Base-by-base conservation (phyloP, 2,329 filamentous ascomycete species). In the Trichoderma citrinoviride region DNA sequence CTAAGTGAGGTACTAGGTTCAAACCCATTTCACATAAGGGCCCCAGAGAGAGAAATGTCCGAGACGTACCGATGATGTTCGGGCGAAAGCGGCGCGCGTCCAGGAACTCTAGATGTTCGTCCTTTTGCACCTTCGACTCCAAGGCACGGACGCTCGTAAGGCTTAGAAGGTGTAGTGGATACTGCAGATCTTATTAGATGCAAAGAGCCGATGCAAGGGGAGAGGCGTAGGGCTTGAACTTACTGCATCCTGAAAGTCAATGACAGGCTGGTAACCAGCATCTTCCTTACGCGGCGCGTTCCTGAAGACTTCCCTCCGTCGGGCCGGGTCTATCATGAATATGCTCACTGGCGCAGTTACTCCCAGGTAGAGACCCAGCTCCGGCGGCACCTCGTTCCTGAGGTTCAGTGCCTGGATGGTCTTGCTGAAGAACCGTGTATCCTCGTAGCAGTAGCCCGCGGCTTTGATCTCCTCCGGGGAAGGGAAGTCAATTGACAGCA, bases 181-280 rank as follows among this genome's bases (percentile, higher is more conserved):
- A 92, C 85, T 89, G 44, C 12, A 10, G 23, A 61, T 29, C 43
- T 63, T 49, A 64, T 67, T 25, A 70, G 61, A 49, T 17, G 19
- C 8, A 44, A 52, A 43, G 25, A 25, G 23, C 33, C 19, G 21
- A 14, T 14, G 33, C 10, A 37, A 37, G 33, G 33, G 33, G 33
- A 40, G 33, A 7, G 25, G 19, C 15, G 62, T 50, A 56, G 50
- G 15, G 23, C 40, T 33, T 40, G 41, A 56, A 56, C 62, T 21
- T 52, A 90, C 88, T 50, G 86, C 86, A 73, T 92, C 90, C 67
- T 89, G 86, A 72, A 91, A 91, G 56, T 87, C 87, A 14, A 89
- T 83, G 6, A 85, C 79, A 1, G 88, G 85, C 71, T 90, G 85
- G 69, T 88, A 89, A 0, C 87, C 87, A 0, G 87, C 79, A 3